Conservation (phyloP, 306 rosid genomes). For the Trifolium repens region DNA sequence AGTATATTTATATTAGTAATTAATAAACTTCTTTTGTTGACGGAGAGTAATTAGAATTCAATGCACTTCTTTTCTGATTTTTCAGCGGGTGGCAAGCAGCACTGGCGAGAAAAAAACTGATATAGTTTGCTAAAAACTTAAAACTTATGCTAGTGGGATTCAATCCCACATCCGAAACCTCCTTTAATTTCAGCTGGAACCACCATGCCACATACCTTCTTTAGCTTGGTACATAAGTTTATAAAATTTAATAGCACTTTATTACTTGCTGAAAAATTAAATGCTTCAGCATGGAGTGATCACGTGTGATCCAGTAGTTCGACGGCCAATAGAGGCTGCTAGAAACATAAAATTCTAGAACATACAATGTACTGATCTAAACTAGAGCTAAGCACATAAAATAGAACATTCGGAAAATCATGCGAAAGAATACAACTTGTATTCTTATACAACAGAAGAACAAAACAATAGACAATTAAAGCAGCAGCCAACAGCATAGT, state of each 20-base stretch:
- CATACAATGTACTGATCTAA: background rate
- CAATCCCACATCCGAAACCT: background rate
- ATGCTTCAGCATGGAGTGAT: background rate
- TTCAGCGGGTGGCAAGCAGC: background rate
- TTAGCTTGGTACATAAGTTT: background rate
- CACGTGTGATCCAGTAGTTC: background rate
- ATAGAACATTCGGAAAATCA: background rate
- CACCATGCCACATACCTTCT: background rate
- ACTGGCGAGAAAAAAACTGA: background rate
- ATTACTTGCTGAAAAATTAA: background rate
- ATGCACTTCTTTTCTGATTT: background rate
- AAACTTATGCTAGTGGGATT: background rate
- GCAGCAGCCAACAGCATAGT: background rate
- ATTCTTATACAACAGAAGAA: background rate
- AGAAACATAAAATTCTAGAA: background rate
- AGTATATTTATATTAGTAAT: background rate
- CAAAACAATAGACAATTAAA: background rate
- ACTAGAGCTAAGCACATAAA: background rate
- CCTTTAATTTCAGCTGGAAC: background rate
- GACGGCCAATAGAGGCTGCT: background rate
- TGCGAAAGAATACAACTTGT: background rate
- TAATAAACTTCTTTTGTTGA: background rate
- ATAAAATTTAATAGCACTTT: background rate
- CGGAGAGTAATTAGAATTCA: slow-evolving; percentile 3
- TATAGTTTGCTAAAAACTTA: background rate